Evolutionary conservation across 1,284 basidiomycete genomes (phyloP), one percentile per base, ranked within the genome.

Genomic region (Neolentinus lepideus): DNA sequence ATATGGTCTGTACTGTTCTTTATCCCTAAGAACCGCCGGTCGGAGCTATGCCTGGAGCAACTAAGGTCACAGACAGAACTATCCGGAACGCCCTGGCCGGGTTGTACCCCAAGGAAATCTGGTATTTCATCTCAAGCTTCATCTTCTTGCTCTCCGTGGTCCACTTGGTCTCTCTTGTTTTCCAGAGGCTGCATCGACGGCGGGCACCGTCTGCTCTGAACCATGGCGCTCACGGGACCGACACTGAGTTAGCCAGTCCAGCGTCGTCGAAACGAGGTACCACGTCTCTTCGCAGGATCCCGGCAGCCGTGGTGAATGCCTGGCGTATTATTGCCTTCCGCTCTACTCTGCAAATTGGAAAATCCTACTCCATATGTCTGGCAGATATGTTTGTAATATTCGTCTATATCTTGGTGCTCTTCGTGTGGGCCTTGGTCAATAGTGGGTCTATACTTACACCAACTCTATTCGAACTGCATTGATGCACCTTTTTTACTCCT

Each of bases 71-170:
- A 12, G 47, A 50, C 47, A 50, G n/a, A n/a, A 50, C 47, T 21
- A 50, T 50, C 22, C 47, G 47, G 22, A n/a, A 25, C 47, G 47
- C 47, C 22, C 22, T 25, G 9, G 47, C 47, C n/a, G 12, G 25
- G 27, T 4, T 12, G 47, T 50, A 50, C 47, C 47, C 47, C 6
- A 50, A 50, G 27, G 47, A 50, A 50, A 50, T 50, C 47, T 50
- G 47, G 47, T 50, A 50, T 29, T 29, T 50, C 47, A 8, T 50
- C 14, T 8, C 47, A 4, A 29, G 24, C 27, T 50, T 50, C 47
- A 50, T 50, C 4, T 24, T 50, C n/a, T 26, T 50, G 12, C 22
- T 50, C 22, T 50, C 47, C 22, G 8, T 50, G 4, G 22, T 29
- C 47, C 47, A n/a, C 47, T 10, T 50, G 12, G 11, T 26, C 22